Evolutionary conservation across 345 rosid species (phyloP).

Genomic region (Kernera saxatilis): DNA sequence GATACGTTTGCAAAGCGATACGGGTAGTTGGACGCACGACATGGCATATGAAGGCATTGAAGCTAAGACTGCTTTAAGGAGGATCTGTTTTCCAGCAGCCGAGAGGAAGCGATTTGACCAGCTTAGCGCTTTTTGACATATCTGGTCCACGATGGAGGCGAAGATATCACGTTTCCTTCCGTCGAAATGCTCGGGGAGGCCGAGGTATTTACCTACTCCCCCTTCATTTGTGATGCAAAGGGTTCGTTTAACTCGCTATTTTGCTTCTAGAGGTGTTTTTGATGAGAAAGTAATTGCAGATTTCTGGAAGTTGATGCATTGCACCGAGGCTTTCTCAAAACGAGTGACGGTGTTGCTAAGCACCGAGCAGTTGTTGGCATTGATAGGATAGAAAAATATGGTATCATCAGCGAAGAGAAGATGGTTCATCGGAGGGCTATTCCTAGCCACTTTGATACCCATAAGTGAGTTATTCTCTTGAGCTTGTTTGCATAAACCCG

Average conservation of each 20-base stretch:
- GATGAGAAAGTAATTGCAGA: neutral
- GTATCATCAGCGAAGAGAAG: too few relatives aligned
- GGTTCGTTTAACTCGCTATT: fast-evolving
- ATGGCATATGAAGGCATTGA: neutral
- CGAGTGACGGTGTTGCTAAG: too few relatives aligned
- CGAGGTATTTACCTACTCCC: neutral
- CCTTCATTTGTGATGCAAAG: neutral
- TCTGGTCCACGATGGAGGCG: neutral
- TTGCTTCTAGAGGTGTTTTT: neutral
- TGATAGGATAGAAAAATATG: too few relatives aligned
- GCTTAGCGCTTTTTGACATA: neutral
- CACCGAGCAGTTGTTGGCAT: too few relatives aligned
- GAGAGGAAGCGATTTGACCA: neutral
- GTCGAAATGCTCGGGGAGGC: neutral
- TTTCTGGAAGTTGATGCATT: fast-evolving
- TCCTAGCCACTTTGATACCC: too few relatives aligned
- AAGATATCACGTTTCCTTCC: neutral
- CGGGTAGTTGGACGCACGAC: neutral
- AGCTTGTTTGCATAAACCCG: too few relatives aligned
- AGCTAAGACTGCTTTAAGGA: neutral
- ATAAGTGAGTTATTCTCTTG: too few relatives aligned
- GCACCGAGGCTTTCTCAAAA: neutral
- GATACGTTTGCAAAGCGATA: neutral
- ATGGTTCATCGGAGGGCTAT: too few relatives aligned
- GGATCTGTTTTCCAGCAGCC: neutral